A percentile compares a stretch with the other conserved stretches of the same genome.
Evolutionary conservation across 2,329 filamentous ascomycete genomes (phyloP).

Genomic region (Microsporum audouinii): DNA sequence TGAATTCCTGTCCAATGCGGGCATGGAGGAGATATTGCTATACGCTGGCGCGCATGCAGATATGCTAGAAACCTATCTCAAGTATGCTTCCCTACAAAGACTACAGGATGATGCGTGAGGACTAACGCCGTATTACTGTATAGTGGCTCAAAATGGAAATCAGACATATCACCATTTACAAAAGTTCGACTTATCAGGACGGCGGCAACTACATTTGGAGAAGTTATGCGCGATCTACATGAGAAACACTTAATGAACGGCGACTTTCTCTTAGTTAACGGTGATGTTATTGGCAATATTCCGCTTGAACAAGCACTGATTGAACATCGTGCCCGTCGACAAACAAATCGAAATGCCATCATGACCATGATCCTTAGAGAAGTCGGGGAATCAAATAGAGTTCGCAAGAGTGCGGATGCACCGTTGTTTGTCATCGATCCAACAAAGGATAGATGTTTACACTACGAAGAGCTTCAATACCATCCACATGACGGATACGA

Average conservation of each 20-base stretch:
- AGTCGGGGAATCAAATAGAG: constrained; percentile 61
- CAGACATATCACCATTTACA: constrained; percentile 66
- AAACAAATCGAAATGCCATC: constrained; percentile 82
- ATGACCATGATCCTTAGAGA: constrained; percentile 92
- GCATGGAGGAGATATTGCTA: constrained; percentile 86
- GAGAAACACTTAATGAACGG: constrained; percentile 71
- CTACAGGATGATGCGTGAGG: neutral
- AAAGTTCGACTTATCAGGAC: constrained; percentile 76
- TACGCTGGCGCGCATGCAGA: constrained; percentile 83
- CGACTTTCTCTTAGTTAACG: constrained; percentile 87
- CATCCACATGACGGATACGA: constrained; percentile 45
- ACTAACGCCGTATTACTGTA: neutral
- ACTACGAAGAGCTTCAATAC: constrained; percentile 84
- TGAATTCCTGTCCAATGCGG: constrained; percentile 88
- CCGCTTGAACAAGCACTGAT: constrained; percentile 68
- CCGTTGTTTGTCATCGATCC: constrained; percentile 82
- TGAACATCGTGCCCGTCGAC: constrained; percentile 66
- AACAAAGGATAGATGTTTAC: constrained; percentile 66
- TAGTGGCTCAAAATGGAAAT: constrained; percentile 60
- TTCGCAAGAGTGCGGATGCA: constrained; percentile 61
- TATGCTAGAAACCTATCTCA: constrained; percentile 76
- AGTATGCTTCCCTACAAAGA: constrained; percentile 30
- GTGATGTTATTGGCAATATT: constrained; percentile 83
- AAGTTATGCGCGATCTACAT: constrained; percentile 90
- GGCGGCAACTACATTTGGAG: constrained; percentile 75